Base-by-base conservation (phyloP, 1,139 yeast genomes). In the Chernovozyma aurita region DNA sequence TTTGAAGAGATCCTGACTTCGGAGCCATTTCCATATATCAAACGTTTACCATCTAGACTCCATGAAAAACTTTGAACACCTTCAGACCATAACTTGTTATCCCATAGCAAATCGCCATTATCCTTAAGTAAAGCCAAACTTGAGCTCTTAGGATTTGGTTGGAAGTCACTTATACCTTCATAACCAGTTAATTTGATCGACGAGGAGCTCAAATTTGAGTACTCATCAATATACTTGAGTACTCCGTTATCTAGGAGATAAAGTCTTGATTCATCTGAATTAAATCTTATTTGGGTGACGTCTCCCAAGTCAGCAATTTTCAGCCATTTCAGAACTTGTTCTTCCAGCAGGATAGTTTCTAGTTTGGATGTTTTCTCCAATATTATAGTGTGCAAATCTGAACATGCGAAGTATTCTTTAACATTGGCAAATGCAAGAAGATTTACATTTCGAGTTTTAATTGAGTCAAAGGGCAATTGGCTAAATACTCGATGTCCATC, bases 361-460 rank as follows among this genome's bases (percentile, higher is more conserved):
- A 53, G 33, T 20, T 38, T 38, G 8, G 35, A 28, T 13, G 51
- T 33, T 13, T 35, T 41, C 8, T 52, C 62, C 14, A 52, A 17
- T n/a, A 51, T 51, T 39, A 56, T 44, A 24, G 36, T 27, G 4
- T 44, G 37, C 12, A 57, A 48, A 42, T 66, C 59, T n/a, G 73
- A 63, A 25, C 58, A 55, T 9, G 66, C 71, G 41, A 59, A 55
- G 18, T 52, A 38, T 5, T 52, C 48, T 16, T 46, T 41, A 9
- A 40, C 22, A 36, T 62, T 56, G 13, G 61, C 57, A 9, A 65
- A 49, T 24, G 63, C 52, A 18, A 69, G 48, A 31, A 69, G 50
- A 15, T 50, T 50, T 17, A 67, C 44, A 8, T 56, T 46, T 3
- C 45, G 43, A 15, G 36, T 28, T 1, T 48, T 46, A 8, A 41